These are phyloP conservation scores for Acanthamoeba divionensis DNA, from an alignment of 208 protist genomes.

Conservation along the genomic window DNA sequence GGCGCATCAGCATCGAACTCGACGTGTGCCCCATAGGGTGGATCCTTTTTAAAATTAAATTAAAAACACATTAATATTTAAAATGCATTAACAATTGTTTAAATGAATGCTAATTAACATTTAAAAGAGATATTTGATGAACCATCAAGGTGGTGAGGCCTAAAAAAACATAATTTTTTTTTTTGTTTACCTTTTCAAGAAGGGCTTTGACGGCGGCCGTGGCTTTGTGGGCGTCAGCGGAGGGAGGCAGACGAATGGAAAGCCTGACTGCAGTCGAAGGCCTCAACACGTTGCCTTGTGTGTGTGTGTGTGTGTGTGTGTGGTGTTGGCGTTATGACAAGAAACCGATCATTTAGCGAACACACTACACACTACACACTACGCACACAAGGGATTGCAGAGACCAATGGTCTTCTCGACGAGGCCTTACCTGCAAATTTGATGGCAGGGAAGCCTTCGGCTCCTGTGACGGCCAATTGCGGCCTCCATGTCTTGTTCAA, in stretches of 20 bases:
- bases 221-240: slow-evolving; percentile 74
- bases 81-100: not conserved
- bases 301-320: not conserved
- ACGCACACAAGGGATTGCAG: too few relatives aligned
- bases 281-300: slow-evolving; percentile 89
- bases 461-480: slow-evolving; percentile 87
- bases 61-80: not conserved
- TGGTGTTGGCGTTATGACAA: not conserved
- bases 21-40: slow-evolving; percentile 1
- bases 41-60: not conserved
- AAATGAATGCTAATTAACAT: not conserved
- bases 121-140: not conserved
- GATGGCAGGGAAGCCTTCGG: slow-evolving; percentile 84
- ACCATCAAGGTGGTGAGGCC: not conserved
- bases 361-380: too few relatives aligned
- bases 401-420: too few relatives aligned
- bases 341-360: not conserved
- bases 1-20: not conserved
- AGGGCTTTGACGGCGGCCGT: slow-evolving; percentile 71
- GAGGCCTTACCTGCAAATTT: slow-evolving; percentile 77
- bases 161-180: too few relatives aligned
- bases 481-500: slow-evolving; percentile 91
- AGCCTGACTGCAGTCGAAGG: slow-evolving; percentile 87
- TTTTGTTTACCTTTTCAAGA: slow-evolving; percentile 40
- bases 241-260: slow-evolving; percentile 90